These are phyloP conservation scores for Prunus davidiana DNA, from an alignment of 306 rosid species.

Conservation along the genomic window DNA sequence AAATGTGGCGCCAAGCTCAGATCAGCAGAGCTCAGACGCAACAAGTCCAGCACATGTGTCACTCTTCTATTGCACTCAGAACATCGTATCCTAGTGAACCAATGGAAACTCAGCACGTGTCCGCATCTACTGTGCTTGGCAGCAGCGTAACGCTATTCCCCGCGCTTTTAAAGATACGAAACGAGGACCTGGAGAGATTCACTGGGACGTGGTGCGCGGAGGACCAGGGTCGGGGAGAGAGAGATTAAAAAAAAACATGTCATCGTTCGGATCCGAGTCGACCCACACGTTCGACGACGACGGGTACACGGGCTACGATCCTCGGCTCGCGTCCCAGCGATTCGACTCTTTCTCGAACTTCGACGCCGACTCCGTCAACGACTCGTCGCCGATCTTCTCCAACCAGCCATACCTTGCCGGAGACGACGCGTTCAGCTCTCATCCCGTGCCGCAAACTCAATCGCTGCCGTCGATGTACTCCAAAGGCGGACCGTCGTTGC, in stretches of 20 bases:
- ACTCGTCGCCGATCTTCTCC: conserved; percentile 33
- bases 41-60: background rate
- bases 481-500: conserved; percentile 27
- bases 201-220: background rate
- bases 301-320: conserved; percentile 31
- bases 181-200: background rate
- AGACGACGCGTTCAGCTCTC: conserved; percentile 28
- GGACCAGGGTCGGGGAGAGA: conserved; percentile 6
- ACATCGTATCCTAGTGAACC: background rate
- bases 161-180: conserved; percentile 13
- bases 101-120: background rate
- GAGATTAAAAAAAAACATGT: conserved; percentile 22
- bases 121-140: background rate
- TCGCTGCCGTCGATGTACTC: conserved; percentile 42
- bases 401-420: conserved; percentile 19
- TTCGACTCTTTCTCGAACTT: conserved; percentile 38
- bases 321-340: conserved; percentile 32
- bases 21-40: background rate
- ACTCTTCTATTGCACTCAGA: background rate
- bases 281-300: conserved; percentile 36
- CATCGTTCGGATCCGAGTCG: conserved; percentile 36
- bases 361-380: conserved; percentile 34
- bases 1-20: background rate
- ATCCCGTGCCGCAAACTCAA: conserved; percentile 20
- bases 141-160: background rate